Evolutionary conservation across 192 early-diverging fungal species (phyloP).

Genomic region (Fimicolochytrium jonesii): DNA sequence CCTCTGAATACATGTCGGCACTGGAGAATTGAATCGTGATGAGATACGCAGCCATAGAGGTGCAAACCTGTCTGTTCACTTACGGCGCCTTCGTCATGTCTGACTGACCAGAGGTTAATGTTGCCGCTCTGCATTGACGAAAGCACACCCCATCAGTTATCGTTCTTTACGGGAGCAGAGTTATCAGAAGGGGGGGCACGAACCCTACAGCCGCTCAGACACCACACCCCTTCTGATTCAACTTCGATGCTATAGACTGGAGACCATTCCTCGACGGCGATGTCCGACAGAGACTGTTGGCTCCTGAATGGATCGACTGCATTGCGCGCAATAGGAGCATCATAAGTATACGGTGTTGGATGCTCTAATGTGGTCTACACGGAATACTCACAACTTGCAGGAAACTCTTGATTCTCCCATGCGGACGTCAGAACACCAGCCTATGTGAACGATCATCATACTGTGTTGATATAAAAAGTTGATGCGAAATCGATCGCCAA

Average conservation of each 20-base stretch:
- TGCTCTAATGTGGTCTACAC: no score
- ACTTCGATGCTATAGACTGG: conserved; percentile 90
- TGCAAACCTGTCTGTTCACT: no score
- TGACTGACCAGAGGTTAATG: conserved; percentile 81
- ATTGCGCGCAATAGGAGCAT: no score
- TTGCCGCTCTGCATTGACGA: conserved; percentile 59
- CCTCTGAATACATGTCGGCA: conserved; percentile 76
- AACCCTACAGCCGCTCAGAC: conserved; percentile 71
- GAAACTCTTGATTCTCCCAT: conserved; percentile 82
- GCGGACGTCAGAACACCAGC: conserved; percentile 70
- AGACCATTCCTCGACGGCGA: conserved; percentile 70
- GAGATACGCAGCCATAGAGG: no score
- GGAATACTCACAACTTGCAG: conserved; percentile 22
- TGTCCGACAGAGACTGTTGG: no score
- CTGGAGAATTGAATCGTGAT: no score
- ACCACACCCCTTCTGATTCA: conserved; percentile 88
- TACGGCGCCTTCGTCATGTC: conserved; percentile 89
- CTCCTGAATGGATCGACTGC: no score
- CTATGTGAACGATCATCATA: no score
- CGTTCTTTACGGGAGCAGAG: background rate
- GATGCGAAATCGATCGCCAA: no score
- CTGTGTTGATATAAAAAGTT: no score
- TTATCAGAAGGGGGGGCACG: background rate
- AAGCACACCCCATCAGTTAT: background rate
- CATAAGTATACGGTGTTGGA: no score